Base-by-base conservation (phyloP, 139 green algal genomes). In the Chlorella sp. region DNA sequence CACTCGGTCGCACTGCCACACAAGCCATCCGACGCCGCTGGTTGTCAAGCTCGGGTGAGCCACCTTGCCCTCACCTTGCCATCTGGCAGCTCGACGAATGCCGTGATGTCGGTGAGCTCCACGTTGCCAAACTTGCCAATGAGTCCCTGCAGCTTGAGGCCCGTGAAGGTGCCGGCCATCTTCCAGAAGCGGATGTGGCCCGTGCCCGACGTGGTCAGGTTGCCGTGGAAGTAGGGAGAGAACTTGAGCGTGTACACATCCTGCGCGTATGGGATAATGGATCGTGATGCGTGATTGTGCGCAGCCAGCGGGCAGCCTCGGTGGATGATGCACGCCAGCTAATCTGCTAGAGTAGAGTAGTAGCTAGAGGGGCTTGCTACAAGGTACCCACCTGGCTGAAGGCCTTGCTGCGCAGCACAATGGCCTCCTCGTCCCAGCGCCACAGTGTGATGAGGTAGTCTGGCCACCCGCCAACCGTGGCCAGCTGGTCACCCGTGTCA, bases 161-260 rank as follows among this genome's bases (percentile, higher is more conserved):
- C 64, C 50, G 91, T 96, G 84, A 96, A 96, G 27, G 91, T 94
- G 50, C 73, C 68, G 1, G 89, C 90, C 86, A 95, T 92, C 69
- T 87, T 90, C 91, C 91, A 96, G 80, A 96, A 95, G 2, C 88
- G 77, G 63, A 96, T 93, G 80, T 96, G 91, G 32, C 91, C 89
- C 22, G 85, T 91, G 34, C 91, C 89, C 62, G 65, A 30, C 29
- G 51, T n/a, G 49, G 80, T 85, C 5, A 94, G 79, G 61, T 79
- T 72, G 26, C 87, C 88, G 29, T 88, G 61, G 55, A 89, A 86
- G 72, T 81, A 88, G 0, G 77, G 83, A 3, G 80, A 93, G 78
- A 94, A 96, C 1, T 66, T 70, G 14, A 93, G 80, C 1, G 31
- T 75, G 73, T 87, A 91, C 31, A 92, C 83, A 50, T 92, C 86